Percentiles rank a stretch among this genome's conserved stretches.
Conservation (phyloP, 2,329 filamentous ascomycete species). For the Fusarium citri region DNA sequence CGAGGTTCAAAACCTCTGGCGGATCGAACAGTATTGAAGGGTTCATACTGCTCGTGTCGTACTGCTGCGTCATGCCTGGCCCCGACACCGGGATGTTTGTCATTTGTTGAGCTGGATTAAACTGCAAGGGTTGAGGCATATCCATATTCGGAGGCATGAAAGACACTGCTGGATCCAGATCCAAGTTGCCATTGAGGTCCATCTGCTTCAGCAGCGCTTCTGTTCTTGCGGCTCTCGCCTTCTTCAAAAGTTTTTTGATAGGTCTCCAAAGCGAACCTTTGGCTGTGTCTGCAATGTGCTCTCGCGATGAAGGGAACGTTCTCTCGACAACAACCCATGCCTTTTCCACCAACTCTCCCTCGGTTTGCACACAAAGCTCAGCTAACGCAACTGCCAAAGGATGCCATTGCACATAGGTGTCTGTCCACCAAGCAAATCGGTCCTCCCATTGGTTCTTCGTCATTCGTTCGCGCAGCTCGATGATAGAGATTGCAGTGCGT, state of each 20-base stretch:
- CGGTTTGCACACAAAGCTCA: slow-evolving; percentile 62
- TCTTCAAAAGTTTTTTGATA: slow-evolving; percentile 63
- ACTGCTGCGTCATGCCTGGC: slow-evolving; percentile 30
- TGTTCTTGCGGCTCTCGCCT: slow-evolving; percentile 57
- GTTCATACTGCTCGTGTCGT: slow-evolving; percentile 46
- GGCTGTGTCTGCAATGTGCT: slow-evolving; percentile 61
- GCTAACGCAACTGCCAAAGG: slow-evolving; percentile 64
- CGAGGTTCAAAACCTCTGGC: slow-evolving; percentile 43
- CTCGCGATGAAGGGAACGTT: slow-evolving; percentile 57
- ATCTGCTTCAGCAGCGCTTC: slow-evolving; percentile 47
- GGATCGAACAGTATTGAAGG: slow-evolving; percentile 48
- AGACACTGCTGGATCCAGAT: slow-evolving; percentile 5
- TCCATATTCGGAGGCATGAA: slow-evolving; percentile 7
- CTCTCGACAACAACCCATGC: slow-evolving; percentile 63
- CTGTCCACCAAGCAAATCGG: slow-evolving; percentile 61
- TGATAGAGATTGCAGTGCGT: slow-evolving; percentile 60
- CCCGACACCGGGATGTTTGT: not conserved
- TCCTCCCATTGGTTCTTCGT: slow-evolving; percentile 50
- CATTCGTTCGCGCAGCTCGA: slow-evolving; percentile 55
- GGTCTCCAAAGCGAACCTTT: slow-evolving; percentile 65
- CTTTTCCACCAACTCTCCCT: slow-evolving; percentile 58
- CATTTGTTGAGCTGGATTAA: slow-evolving; percentile 7
- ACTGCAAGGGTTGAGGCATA: slow-evolving; percentile 29
- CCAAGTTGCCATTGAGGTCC: slow-evolving; percentile 27
- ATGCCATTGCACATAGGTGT: slow-evolving; percentile 66